phyloP scores from a whole-genome alignment of 257 asterid genomes.

The Nicotiana sylvestris region DNA sequence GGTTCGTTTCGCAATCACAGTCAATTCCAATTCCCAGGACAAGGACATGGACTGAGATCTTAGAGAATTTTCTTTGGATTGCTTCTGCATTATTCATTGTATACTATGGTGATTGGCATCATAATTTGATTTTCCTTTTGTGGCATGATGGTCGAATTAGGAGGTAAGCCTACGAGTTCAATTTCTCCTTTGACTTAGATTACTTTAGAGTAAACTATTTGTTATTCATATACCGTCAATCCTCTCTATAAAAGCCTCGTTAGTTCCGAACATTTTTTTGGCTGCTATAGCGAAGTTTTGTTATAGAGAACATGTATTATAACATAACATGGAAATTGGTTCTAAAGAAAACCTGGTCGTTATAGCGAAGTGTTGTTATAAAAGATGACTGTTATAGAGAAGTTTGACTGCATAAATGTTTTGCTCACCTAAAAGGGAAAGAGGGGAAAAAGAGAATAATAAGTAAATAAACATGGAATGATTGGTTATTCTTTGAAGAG shows the following conservation, averaged over 20 bases:
- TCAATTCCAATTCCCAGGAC: slow-evolving; percentile 21
- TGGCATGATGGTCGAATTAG: slow-evolving; percentile 48
- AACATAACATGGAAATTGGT: no score
- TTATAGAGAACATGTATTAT: no score
- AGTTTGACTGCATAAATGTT: neutral
- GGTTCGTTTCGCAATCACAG: slow-evolving; percentile 20
- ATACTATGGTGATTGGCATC: slow-evolving; percentile 47
- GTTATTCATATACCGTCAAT: neutral
- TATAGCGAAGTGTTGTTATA: no score
- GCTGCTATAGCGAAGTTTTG: no score
- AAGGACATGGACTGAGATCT: slow-evolving; percentile 39
- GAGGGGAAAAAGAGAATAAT: neutral
- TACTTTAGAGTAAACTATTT: neutral
- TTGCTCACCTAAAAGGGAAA: neutral
- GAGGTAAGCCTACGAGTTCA: slow-evolving; percentile 27
- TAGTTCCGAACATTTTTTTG: no score
- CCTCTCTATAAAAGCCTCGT: no score
- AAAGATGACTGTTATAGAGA: no score
- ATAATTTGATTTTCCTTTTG: slow-evolving; percentile 44
- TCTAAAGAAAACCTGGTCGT: no score
- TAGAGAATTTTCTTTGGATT: slow-evolving; percentile 56
- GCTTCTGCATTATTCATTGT: slow-evolving; percentile 46
- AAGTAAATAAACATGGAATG: neutral
- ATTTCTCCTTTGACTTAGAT: neutral
- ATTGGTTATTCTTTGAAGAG: neutral